Evolutionary conservation across 192 early-diverging fungal genomes (phyloP).

Genomic region (Pilaira anomala): DNA sequence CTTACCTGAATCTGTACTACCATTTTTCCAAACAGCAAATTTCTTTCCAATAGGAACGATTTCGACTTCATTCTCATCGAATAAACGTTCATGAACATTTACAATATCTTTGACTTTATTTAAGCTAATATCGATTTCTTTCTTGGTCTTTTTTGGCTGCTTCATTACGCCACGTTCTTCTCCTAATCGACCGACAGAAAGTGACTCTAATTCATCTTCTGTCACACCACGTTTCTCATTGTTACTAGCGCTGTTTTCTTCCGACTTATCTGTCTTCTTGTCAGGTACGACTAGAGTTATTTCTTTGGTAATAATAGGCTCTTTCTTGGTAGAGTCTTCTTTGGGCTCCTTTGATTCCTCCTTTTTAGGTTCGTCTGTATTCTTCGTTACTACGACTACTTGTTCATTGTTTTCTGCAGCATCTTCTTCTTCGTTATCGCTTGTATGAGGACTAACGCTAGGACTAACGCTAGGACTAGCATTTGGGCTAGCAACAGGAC

Average conservation of each 20-base stretch:
- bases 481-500: too few relatives aligned
- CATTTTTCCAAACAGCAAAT: constrained; percentile 8
- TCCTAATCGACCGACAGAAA: too few relatives aligned
- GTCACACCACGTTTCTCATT: neutral
- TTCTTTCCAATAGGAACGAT: constrained; percentile 6
- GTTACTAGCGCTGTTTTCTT: too few relatives aligned
- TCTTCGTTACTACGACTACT: neutral
- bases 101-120: constrained; percentile 4
- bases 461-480: too few relatives aligned
- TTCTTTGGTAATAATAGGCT: too few relatives aligned
- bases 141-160: neutral
- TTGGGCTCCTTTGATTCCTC: neutral
- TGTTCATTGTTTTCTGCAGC: neutral
- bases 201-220: too few relatives aligned
- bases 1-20: neutral
- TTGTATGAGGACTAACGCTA: neutral
- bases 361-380: neutral
- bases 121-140: neutral
- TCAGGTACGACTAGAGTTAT: too few relatives aligned
- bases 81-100: constrained; percentile 9
- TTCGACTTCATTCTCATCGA: constrained; percentile 10
- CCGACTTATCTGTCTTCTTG: too few relatives aligned
- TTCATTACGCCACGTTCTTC: neutral
- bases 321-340: too few relatives aligned
- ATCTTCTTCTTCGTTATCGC: constrained; percentile 7